A percentile compares a stretch with the other conserved stretches of the same genome.
Conservation (phyloP, 179 eudicot species). For the Actinidia polygama region DNA sequence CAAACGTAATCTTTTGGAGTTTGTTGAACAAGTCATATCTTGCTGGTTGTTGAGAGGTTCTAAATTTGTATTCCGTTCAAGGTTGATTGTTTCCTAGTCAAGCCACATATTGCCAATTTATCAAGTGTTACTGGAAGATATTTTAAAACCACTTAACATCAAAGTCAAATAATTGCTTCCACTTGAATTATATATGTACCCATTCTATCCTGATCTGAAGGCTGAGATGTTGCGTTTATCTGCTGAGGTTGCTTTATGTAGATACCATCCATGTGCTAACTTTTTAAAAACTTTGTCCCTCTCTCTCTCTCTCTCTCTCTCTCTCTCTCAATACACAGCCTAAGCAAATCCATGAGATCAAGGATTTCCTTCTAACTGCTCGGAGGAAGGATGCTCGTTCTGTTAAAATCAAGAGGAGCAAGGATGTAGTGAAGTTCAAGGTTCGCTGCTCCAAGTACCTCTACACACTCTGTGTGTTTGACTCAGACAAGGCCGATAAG, state of each 20-base stretch:
- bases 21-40: too few relatives aligned
- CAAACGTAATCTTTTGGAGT: too few relatives aligned
- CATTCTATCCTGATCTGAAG: neutral
- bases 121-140: too few relatives aligned
- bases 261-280: neutral
- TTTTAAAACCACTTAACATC: too few relatives aligned
- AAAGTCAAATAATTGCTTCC: too few relatives aligned
- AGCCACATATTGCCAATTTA: too few relatives aligned
- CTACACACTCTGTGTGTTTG: slow-evolving; percentile 41
- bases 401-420: slow-evolving; percentile 40
- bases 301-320: neutral
- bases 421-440: slow-evolving; percentile 37
- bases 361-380: slow-evolving; percentile 39
- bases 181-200: neutral
- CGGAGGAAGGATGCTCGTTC: slow-evolving; percentile 42
- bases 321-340: slow-evolving; percentile 18
- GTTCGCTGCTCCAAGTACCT: slow-evolving; percentile 41
- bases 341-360: slow-evolving; percentile 43
- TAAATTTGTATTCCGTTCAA: too few relatives aligned
- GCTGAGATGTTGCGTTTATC: neutral
- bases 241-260: neutral
- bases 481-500: slow-evolving; percentile 45
- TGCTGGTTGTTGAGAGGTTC: too few relatives aligned
- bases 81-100: too few relatives aligned
- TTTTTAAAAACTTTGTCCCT: too few relatives aligned